A percentile compares a stretch with the other conserved stretches of the same genome.
Evolutionary conservation across 1,139 yeast species (phyloP).

Genomic region (Scheffersomyces segobiensis): DNA sequence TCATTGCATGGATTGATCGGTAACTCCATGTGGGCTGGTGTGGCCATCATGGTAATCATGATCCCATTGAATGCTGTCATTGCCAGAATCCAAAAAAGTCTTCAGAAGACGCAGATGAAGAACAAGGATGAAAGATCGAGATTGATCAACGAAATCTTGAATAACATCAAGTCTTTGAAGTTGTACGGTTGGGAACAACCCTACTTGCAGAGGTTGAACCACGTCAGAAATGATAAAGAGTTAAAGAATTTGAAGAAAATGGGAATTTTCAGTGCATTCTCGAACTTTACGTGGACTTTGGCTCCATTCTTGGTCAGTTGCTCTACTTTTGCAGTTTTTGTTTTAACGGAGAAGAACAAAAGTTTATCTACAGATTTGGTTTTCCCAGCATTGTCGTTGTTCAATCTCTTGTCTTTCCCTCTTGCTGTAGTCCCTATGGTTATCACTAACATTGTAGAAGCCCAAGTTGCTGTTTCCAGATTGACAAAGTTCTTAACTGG

Average conservation of each 20-base stretch:
- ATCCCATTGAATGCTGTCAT: slow-evolving; percentile 80
- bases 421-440: slow-evolving; percentile 93
- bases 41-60: slow-evolving; percentile 75
- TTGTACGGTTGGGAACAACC: slow-evolving; percentile 95
- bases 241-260: slow-evolving; percentile 72
- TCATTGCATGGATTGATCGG: slow-evolving; percentile 80
- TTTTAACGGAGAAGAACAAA: slow-evolving; percentile 54
- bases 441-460: slow-evolving; percentile 81
- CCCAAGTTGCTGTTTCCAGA: slow-evolving; percentile 84
- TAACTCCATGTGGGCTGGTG: slow-evolving; percentile 97
- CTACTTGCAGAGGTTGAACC: slow-evolving; percentile 66
- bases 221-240: slow-evolving; percentile 89
- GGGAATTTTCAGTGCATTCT: slow-evolving; percentile 74
- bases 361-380: slow-evolving; percentile 90
- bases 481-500: slow-evolving; percentile 70
- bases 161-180: slow-evolving; percentile 88
- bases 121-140: slow-evolving; percentile 51
- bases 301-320: slow-evolving; percentile 93
- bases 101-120: slow-evolving; percentile 63
- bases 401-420: slow-evolving; percentile 87
- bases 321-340: slow-evolving; percentile 85
- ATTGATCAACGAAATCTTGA: slow-evolving; percentile 79
- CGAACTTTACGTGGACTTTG: slow-evolving; percentile 78
- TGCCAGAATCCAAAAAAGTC: slow-evolving; percentile 69
- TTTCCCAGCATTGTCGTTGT: slow-evolving; percentile 89